Evolutionary conservation across 2,329 filamentous ascomycete species (phyloP), one percentile per base, ranked within the genome.

Genomic region (Talaromyces atroroseus): DNA sequence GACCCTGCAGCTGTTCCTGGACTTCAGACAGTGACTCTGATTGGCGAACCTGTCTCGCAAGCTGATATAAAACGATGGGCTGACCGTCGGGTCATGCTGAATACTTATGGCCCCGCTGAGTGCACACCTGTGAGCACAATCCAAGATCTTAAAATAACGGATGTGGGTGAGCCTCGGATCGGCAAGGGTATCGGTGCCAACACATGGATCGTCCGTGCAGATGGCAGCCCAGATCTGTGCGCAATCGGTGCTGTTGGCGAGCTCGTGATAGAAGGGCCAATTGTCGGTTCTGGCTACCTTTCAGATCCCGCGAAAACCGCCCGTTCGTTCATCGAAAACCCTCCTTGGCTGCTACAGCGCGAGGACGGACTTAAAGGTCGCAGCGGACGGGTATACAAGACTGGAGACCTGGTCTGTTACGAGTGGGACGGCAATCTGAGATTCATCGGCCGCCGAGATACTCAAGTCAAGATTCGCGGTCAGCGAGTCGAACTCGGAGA

Each of bases 151-250:
- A 29, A 29, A 29, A 29, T 29, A 29, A 29, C 26, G 26, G 26
- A 29, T 29, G 26, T 29, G 26, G 26, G 26, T 29, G 26, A 29
- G 26, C 26, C 26, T 29, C 26, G 26, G 26, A 65, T 65, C 44
- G 65, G 64, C 2, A 23, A n/a, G 16, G 54, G 49, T 16, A 20
- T 46, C 24, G 49, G 54, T 7, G 56, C 54, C 20, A 69, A 76
- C 0, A 46, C 42, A 18, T 57, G 78, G 78, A 3, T 79, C 80
- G 61, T 49, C 80, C 34, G 64, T 78, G 5, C 65, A 80, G 8
- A 75, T 78, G 60, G 76, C 0, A 10, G 45, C 29, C 73, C 75
- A 44, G 70, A 80, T 1, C 54, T 61, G 1, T 11, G 64, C 2
- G 71, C 74, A 0, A 57, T 74, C 12, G 74, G 74, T 3, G 69